Base-by-base conservation (phyloP, 129 eudicot species). In the Smallanthus sonchifolius region DNA sequence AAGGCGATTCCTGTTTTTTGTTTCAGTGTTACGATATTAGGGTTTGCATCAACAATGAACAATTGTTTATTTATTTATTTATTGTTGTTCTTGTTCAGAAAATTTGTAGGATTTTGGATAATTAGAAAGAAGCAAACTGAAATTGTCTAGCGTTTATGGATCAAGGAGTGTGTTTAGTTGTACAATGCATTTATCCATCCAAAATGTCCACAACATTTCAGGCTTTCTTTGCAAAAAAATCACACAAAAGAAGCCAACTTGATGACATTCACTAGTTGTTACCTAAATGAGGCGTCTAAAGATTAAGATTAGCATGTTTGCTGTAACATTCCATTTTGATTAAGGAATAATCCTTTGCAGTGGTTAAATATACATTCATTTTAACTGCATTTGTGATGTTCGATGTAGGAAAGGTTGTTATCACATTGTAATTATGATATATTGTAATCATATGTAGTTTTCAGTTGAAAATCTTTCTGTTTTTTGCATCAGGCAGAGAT, bases 401-500 rank as follows among this genome's bases (percentile, higher is more conserved):
- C 9, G 11, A 20, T 16, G 36, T 54, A 60, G 42, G 43, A 39
- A 74, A 43, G 59, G 14, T 45, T 63, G 2, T 19, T 32, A 14
- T 15, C 34, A 14, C 40, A 37, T 56, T 74, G 48, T 67, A 40
- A 48, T 54, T 67, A 30, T 55, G 57, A 28, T 76, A 55, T 39
- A 4, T 44, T 57, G 75, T 57, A 77, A 77, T 19, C 3, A 36
- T 68, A 43, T 34, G 40, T 68, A 43, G 68, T 45, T 43, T 68
- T 57, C 49, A 28, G 4, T 43, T 75, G 11, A 28, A 34, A 20
- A 57, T 2, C 20, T 15, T 10, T 47, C 43, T n/a, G 8, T 30
- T 52, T 74, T 44, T 74, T 75, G 62, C 39, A 70, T 64, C 89
- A 94, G 99, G 99, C 69, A 89, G 99, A 84, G 99, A 91, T 79